These are phyloP conservation scores for Pittosporum tobira DNA, from an alignment of 129 eudicot genomes.

Conservation along the genomic window DNA sequence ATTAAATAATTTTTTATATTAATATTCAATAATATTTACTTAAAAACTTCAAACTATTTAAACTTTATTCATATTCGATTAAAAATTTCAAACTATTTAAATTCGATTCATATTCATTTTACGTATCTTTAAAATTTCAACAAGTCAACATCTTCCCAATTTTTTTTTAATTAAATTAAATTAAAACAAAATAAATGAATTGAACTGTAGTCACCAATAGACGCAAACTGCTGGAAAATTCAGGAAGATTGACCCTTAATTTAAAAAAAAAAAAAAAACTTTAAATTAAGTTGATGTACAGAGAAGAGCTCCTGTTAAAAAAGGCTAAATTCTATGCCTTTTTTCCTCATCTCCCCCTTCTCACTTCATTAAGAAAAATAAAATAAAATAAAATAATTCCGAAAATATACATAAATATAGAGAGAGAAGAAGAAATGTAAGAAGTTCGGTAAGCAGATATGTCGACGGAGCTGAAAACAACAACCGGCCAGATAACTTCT, in stretches of 20 bases:
- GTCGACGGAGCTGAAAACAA: conserved; percentile 22
- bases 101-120: too few species aligned
- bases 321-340: conserved; percentile 18
- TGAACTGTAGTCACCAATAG: conserved; percentile 12
- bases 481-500: conserved; percentile 45
- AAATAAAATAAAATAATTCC: too few species aligned
- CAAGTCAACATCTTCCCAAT: too few species aligned
- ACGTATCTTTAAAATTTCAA: too few species aligned
- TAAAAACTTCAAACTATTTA: too few species aligned
- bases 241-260: conserved; percentile 8
- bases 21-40: too few species aligned
- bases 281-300: background rate
- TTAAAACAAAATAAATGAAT: too few species aligned
- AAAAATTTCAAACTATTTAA: too few species aligned
- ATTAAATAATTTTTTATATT: too few species aligned
- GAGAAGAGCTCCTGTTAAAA: conserved; percentile 14
- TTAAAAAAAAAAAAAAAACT: background rate
- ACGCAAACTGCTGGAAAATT: conserved; percentile 9
- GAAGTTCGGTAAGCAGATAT: conserved; percentile 45
- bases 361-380: background rate
- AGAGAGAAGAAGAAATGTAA: conserved; percentile 3
- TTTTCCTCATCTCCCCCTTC: conserved; percentile 11
- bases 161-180: too few species aligned
- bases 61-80: too few species aligned
- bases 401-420: background rate